Percentiles rank a stretch among this genome's conserved stretches.
Conservation (phyloP, 1,139 yeast species). For the Geotrichum phurueaensis region DNA sequence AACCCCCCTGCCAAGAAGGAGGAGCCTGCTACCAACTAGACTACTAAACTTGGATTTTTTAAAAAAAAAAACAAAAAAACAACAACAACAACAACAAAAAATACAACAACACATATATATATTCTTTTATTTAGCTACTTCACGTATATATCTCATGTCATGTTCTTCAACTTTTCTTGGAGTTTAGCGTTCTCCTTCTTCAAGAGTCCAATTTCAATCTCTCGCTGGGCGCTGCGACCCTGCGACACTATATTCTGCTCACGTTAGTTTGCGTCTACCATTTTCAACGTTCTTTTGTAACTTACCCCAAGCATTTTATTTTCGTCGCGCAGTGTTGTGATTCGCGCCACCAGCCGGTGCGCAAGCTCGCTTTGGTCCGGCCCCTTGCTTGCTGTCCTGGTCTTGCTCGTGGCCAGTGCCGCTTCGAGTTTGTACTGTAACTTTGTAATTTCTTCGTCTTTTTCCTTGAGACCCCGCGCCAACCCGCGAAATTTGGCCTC, state of each 20-base stretch:
- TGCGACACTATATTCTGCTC: constrained; percentile 10
- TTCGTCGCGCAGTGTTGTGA: constrained; percentile 59
- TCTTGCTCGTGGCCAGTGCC: constrained; percentile 41
- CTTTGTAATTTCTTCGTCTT: constrained; percentile 52
- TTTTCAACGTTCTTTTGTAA: neutral
- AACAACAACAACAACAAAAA: no score
- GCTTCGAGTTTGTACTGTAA: constrained; percentile 60
- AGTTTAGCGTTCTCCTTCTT: constrained; percentile 10
- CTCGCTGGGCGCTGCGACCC: constrained; percentile 11
- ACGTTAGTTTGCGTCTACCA: neutral
- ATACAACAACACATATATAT: no score
- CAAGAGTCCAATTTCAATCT: constrained; percentile 6
- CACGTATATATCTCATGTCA: neutral
- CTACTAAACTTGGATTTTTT: neutral
- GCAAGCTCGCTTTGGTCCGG: constrained; percentile 68
- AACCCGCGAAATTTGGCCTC: constrained; percentile 42
- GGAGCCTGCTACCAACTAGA: neutral
- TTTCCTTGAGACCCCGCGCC: constrained; percentile 45
- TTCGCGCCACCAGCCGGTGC: constrained; percentile 63
- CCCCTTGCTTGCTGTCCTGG: constrained; percentile 1
- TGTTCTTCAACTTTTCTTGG: constrained; percentile 2
- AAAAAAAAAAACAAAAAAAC: no score
- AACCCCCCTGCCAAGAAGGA: neutral
- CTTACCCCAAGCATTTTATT: constrained; percentile 55
- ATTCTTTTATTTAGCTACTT: neutral